Percentiles rank a stretch among this genome's conserved stretches.
phyloP scores from a whole-genome alignment of 495 filamentous ascomycete genomes.

The Entonaema liquescens region DNA sequence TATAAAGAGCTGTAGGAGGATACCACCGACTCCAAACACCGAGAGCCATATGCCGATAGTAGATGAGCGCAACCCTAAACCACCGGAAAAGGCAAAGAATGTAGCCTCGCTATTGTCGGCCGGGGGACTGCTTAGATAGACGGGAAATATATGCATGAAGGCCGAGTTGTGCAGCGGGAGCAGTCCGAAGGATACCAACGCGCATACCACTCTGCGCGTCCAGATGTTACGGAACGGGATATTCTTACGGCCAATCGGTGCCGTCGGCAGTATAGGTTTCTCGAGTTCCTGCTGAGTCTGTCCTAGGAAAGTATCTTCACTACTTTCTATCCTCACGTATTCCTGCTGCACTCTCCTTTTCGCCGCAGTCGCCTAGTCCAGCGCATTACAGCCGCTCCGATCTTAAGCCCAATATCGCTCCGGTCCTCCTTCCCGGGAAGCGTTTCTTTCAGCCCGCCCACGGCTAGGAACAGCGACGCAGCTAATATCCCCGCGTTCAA shows the following conservation, averaged over 20 bases:
- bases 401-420: constrained; percentile 43
- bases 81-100: constrained; percentile 74
- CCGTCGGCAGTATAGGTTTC: constrained; percentile 34
- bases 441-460: constrained; percentile 36
- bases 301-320: constrained; percentile 28
- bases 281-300: constrained; percentile 42
- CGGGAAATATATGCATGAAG: constrained; percentile 77
- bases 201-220: constrained; percentile 68
- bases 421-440: constrained; percentile 45
- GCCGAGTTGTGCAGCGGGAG: constrained; percentile 78
- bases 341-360: constrained; percentile 1
- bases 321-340: constrained; percentile 33
- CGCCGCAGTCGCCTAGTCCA: constrained; percentile 46
- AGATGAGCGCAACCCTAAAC: constrained; percentile 72
- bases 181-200: constrained; percentile 69
- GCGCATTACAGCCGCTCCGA: constrained; percentile 17
- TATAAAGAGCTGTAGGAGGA: constrained; percentile 73
- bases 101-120: constrained; percentile 57
- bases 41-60: constrained; percentile 75
- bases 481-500: constrained; percentile 41
- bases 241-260: constrained; percentile 43
- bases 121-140: constrained; percentile 74
- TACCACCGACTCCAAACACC: constrained; percentile 73
- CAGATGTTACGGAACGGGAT: constrained; percentile 67
- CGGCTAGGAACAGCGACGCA: constrained; percentile 37